Conservation (phyloP, 1,284 basidiomycete species). For the Sanghuangporus weigelae region DNA sequence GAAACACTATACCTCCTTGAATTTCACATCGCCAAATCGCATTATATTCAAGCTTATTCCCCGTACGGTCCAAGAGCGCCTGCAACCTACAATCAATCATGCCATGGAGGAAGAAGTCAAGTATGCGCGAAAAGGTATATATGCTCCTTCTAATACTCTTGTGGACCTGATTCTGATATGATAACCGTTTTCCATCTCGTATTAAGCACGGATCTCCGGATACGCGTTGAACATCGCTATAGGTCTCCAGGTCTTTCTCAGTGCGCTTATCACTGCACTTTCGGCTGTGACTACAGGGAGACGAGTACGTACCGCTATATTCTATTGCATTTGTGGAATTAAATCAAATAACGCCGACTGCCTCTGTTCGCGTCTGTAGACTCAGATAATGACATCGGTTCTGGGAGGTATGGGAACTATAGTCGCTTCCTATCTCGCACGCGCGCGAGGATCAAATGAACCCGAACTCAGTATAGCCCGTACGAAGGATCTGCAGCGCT, state of each 20-base stretch:
- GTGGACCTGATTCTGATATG: background rate
- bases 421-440: constrained; percentile 65
- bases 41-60: background rate
- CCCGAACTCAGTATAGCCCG: constrained; percentile 52
- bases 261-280: constrained; percentile 61
- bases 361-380: constrained; percentile 20
- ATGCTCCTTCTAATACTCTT: background rate
- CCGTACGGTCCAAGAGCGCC: constrained; percentile 27
- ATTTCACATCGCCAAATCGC: too few species aligned
- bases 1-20: background rate
- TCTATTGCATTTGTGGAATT: background rate
- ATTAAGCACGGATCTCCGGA: constrained; percentile 41
- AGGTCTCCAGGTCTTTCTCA: constrained; percentile 53
- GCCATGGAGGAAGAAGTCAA: constrained; percentile 25
- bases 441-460: constrained; percentile 59
- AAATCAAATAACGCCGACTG: background rate
- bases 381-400: constrained; percentile 27
- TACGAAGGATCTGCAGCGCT: constrained; percentile 56
- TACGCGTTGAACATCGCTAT: constrained; percentile 51
- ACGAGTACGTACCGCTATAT: constrained; percentile 26
- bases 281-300: constrained; percentile 42
- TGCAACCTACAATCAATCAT: constrained; percentile 28
- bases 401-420: constrained; percentile 56
- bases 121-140: constrained; percentile 18
- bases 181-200: background rate